Conservation (phyloP, 768 basidiomycete genomes). For the Amanita pseudoporphyria region DNA sequence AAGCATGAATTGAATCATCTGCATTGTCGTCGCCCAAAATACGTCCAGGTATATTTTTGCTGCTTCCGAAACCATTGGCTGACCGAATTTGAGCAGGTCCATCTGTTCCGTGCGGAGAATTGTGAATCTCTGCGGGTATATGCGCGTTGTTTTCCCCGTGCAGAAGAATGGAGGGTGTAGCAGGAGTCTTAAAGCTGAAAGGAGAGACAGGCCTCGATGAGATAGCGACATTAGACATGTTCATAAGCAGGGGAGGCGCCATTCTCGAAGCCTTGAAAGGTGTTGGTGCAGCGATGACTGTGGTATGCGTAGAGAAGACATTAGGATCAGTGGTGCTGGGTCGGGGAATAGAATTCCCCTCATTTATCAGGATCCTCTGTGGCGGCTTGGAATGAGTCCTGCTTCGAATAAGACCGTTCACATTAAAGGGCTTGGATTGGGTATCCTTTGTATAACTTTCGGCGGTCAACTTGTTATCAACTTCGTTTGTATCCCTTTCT, state of each 20-base stretch:
- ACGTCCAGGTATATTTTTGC: background rate
- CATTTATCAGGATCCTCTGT: slow-evolving; percentile 8
- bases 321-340: slow-evolving; percentile 24
- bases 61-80: slow-evolving; percentile 1
- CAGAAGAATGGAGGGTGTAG: slow-evolving; percentile 7
- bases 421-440: slow-evolving; percentile 1
- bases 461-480: background rate
- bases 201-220: slow-evolving; percentile 12
- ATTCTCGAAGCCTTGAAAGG: slow-evolving; percentile 4
- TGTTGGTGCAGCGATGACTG: background rate
- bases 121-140: slow-evolving; percentile 15
- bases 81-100: background rate
- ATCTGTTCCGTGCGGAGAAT: background rate
- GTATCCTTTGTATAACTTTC: background rate
- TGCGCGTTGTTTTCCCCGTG: slow-evolving; percentile 17
- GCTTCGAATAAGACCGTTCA: slow-evolving; percentile 3
- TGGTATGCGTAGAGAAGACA: slow-evolving; percentile 14
- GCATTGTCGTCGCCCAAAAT: background rate
- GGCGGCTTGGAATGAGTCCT: slow-evolving; percentile 1
- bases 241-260: slow-evolving; percentile 10
- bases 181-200: slow-evolving; percentile 13
- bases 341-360: slow-evolving; percentile 8
- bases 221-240: slow-evolving; percentile 11
- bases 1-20: background rate
- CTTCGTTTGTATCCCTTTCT: background rate